Percentiles rank a stretch among this genome's conserved stretches.
Conservation (phyloP, 768 basidiomycete species). For the Russula sp. region DNA sequence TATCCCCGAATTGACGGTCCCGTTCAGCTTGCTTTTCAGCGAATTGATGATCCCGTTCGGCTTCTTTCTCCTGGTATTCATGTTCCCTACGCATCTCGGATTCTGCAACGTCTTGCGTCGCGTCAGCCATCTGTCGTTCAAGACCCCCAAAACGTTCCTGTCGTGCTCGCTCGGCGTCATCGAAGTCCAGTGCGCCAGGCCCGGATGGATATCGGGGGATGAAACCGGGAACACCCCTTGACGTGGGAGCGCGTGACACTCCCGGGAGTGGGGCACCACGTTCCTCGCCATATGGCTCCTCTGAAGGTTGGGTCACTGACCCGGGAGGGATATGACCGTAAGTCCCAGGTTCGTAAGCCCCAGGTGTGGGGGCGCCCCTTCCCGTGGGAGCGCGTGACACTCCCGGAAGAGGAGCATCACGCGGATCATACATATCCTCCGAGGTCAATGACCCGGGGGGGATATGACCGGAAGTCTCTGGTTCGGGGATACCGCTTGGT, state of each 20-base stretch:
- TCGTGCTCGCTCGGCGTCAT: conserved; percentile 48
- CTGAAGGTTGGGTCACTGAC: conserved; percentile 5
- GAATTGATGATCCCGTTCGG: conserved; percentile 60
- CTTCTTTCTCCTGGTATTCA: conserved; percentile 63
- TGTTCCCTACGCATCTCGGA: conserved; percentile 63
- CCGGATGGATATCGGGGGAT: conserved; percentile 27
- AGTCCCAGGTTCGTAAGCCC: background rate
- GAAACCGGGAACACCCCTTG: conserved; percentile 4
- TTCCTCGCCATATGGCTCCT: background rate
- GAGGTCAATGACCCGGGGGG: conserved; percentile 6
- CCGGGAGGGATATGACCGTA: conserved; percentile 8
- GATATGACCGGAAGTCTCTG: conserved; percentile 8
- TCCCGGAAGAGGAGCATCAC: conserved; percentile 3
- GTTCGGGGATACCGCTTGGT: background rate
- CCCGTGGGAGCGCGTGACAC: conserved; percentile 14
- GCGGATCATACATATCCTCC: background rate
- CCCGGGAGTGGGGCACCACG: conserved; percentile 5
- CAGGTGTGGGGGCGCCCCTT: background rate
- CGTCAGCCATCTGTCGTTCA: conserved; percentile 49
- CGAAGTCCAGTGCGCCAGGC: conserved; percentile 37
- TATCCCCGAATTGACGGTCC: conserved; percentile 55
- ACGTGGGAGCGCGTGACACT: conserved; percentile 12
- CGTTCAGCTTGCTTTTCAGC: conserved; percentile 57
- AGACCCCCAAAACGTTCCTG: conserved; percentile 56
- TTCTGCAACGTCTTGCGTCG: conserved; percentile 50